Conservation (phyloP, 2,329 filamentous ascomycete genomes). For the Neonectria magnoliae region DNA sequence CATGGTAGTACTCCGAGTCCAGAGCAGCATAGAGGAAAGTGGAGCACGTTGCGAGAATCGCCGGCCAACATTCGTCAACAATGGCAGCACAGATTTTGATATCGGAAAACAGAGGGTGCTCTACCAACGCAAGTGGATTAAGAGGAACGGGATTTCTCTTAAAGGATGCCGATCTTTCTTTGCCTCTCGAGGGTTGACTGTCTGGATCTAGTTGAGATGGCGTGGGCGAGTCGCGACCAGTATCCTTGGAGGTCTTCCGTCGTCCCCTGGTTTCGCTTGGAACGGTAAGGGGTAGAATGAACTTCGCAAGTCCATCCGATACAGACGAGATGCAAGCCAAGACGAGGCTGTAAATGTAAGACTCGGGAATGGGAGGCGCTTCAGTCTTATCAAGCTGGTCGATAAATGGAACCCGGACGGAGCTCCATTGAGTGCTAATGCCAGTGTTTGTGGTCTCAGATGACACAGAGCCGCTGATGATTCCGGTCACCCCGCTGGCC, state of each 20-base stretch:
- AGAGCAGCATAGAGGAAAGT: constrained; percentile 93
- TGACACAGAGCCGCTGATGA: constrained; percentile 79
- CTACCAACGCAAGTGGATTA: constrained; percentile 81
- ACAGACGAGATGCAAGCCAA: constrained; percentile 89
- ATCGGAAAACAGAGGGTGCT: constrained; percentile 75
- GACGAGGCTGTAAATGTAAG: constrained; percentile 91
- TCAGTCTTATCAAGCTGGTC: constrained; percentile 95
- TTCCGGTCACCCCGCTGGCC: constrained; percentile 85
- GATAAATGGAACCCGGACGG: constrained; percentile 85
- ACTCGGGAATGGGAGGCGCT: constrained; percentile 84
- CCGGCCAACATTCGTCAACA: constrained; percentile 94
- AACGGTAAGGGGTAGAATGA: constrained; percentile 90
- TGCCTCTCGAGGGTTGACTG: constrained; percentile 44
- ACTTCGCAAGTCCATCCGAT: constrained; percentile 92
- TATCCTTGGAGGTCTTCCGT: constrained; percentile 59
- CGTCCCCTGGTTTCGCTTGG: constrained; percentile 72
- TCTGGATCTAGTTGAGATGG: constrained; percentile 50
- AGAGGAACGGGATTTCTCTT: constrained; percentile 81
- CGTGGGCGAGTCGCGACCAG: constrained; percentile 55
- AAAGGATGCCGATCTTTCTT: constrained; percentile 72
- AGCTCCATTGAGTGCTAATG: constrained; percentile 92
- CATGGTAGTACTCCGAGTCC: constrained; percentile 93
- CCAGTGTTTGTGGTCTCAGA: constrained; percentile 75
- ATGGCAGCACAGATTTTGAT: constrained; percentile 83
- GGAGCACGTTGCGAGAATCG: constrained; percentile 91